Base-by-base conservation (phyloP, 169 alveolate species). In the Cryptosporidium ubiquitum region DNA sequence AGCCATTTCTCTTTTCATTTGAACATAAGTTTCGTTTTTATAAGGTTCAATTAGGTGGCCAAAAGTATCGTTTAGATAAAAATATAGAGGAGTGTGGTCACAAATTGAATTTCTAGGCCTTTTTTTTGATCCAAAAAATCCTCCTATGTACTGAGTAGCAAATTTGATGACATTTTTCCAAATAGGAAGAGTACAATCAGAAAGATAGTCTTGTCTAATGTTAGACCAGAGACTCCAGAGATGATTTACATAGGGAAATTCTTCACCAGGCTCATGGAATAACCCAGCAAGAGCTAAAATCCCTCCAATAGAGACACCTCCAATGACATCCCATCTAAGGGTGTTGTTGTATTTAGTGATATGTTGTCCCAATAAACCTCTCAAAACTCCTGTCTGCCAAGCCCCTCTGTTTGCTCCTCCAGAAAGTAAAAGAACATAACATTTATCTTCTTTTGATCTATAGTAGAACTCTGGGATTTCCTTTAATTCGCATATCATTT, bases 361-460 rank as follows among this genome's bases (percentile, higher is more conserved):
- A 16, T 79, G 89, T 39, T 79, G 55, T 2, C 89, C 89, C 20
- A 79, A 33, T 10, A 79, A 49, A 23, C 89, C 89, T 61, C 89
- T 79, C 12, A 79, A 47, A 31, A 79, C 89, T 4, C 89, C 89
- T 2, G 89, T 79, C 39, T 79, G 89, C 89, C 89, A 79, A 49
- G 89, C 89, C 9, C 89, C 89, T 39, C 89, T 79, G 69, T 79
- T 79, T 3, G 89, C 89, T 44, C 89, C 89, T 23, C 89, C 89
- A 9, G 89, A 79, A n/a, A 79, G 75, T 5, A 79, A 33, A 37
- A 79, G 89, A 31, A 79, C 75, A 49, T 79, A 79, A 7, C 89
- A 79, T 51, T 61, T 79, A 14, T 60, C 58, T 79, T 79, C 89
- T 3, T 39, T 64, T 7, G 89, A 33, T 6, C 23, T 44, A 39